These are phyloP conservation scores for Microcera coccophila DNA, from an alignment of 2,329 filamentous ascomycete genomes.

Conservation along the genomic window DNA sequence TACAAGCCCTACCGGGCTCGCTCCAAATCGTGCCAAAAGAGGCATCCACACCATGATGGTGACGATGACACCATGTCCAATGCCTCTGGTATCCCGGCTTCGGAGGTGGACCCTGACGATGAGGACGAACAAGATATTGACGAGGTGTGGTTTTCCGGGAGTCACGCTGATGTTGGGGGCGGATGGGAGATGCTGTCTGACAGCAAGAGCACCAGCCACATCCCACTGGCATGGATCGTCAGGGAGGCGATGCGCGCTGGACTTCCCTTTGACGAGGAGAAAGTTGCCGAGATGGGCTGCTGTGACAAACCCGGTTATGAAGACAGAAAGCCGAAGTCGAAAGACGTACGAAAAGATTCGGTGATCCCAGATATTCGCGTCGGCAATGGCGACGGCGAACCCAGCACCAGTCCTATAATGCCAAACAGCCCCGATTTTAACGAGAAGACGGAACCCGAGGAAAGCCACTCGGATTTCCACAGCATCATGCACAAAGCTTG, in stretches of 20 bases:
- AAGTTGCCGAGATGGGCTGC: conserved; percentile 64
- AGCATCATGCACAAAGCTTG: conserved; percentile 56
- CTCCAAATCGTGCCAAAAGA: conserved; percentile 35
- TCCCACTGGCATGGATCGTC: conserved; percentile 69
- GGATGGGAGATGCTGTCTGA: conserved; percentile 61
- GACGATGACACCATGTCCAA: conserved; percentile 30
- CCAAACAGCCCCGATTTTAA: conserved; percentile 20
- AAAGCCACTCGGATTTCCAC: conserved; percentile 44
- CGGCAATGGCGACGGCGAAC: conserved; percentile 17
- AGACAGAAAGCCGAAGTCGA: background rate
- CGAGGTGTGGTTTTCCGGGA: conserved; percentile 77
- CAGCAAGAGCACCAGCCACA: conserved; percentile 62
- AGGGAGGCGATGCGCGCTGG: conserved; percentile 58
- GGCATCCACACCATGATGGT: conserved; percentile 3
- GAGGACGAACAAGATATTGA: conserved; percentile 66
- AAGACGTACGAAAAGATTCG: conserved; percentile 9
- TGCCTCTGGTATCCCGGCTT: conserved; percentile 26
- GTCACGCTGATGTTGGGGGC: conserved; percentile 75
- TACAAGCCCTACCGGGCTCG: conserved; percentile 42
- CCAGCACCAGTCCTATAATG: conserved; percentile 16
- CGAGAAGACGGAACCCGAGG: conserved; percentile 21
- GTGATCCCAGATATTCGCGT: conserved; percentile 32
- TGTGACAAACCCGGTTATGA: conserved; percentile 10
- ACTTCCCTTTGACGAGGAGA: conserved; percentile 64
- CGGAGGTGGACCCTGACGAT: conserved; percentile 36